Percentiles rank a stretch among this genome's conserved stretches.
These are phyloP conservation scores for Tieghemostelium lacteum DNA, from an alignment of 78 protist species.

Conservation along the genomic window DNA sequence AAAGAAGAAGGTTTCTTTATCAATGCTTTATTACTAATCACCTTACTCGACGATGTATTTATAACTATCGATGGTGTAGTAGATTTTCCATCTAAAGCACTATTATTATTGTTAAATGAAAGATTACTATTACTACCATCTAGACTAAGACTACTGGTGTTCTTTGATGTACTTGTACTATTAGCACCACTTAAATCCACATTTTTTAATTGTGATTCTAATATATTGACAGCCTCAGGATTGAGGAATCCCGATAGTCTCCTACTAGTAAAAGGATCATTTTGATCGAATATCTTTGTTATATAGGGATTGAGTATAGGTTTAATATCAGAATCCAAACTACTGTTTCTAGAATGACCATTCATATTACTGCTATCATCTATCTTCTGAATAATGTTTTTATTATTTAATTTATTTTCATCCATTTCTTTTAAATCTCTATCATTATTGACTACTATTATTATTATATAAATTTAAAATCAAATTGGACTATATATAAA, in stretches of 20 bases:
- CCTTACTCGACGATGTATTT: background rate
- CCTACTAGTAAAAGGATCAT: constrained; percentile 60
- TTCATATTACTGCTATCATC: background rate
- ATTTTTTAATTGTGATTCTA: background rate
- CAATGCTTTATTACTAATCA: no score
- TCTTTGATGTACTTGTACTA: background rate
- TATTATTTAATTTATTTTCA: no score
- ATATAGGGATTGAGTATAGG: background rate
- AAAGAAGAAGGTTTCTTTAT: background rate
- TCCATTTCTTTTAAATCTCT: no score
- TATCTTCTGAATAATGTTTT: background rate
- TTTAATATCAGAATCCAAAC: background rate
- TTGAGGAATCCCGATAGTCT: constrained; percentile 1
- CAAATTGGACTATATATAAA: no score
- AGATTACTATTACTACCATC: background rate
- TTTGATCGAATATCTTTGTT: constrained; percentile 20
- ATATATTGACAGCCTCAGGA: background rate
- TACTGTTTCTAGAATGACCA: constrained; percentile 7
- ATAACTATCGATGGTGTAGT: background rate
- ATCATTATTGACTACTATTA: no score
- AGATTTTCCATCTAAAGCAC: no score
- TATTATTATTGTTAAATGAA: no score
- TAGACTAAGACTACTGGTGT: background rate
- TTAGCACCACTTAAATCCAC: background rate
- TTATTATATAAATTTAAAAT: no score